Evolutionary conservation across 1,284 basidiomycete genomes (phyloP), one percentile per base, ranked within the genome.

Genomic region (Ustilago loliicola): DNA sequence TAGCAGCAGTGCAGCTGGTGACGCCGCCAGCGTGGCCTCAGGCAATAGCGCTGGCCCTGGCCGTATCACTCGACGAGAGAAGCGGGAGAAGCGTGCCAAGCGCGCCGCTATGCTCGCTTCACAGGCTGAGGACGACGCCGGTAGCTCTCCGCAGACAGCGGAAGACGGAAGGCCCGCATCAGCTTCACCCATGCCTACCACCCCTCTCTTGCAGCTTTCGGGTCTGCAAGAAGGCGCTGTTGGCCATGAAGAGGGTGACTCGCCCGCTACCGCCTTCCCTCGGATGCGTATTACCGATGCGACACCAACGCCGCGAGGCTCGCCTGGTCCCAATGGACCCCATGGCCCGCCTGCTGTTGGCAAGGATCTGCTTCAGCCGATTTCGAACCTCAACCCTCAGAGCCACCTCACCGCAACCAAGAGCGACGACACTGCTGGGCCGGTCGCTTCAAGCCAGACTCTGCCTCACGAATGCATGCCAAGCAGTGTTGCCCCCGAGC

Each of bases 231-330:
- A 73, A 25, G 65, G 61, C 17, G 50, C 36, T 2, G 30, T 45
- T 17, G 48, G 50, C 40, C 48, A 62, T 17, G 66, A 79, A 19
- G 63, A 76, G 29, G 67, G 66, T 53, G 72, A 79, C 17, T 83
- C 81, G 50, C 80, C 81, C 11, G 72, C 81, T 2, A 72, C 71
- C 23, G 80, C 81, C 3, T 69, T 83, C 61, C 81, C 81, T 8
- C 57, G 76, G 7, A 74, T 83, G 80, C 67, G 80, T 38, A 80
- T 83, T 66, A 81, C 81, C 15, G 81, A 83, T 30, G 80, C 81
- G 2, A 79, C 76, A 17, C 76, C 76, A 1, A 78, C 80, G 6
- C 81, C 81, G n/a, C 70, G 79, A 29, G 75, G 63, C 48, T 83
- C 81, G 40, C 81, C 81, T 13, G 77, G 72, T 36, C 77, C 81